Evolutionary conservation across 1,284 basidiomycete genomes (phyloP), one percentile per base, ranked within the genome.

Genomic region (Fomitopsis palustris): DNA sequence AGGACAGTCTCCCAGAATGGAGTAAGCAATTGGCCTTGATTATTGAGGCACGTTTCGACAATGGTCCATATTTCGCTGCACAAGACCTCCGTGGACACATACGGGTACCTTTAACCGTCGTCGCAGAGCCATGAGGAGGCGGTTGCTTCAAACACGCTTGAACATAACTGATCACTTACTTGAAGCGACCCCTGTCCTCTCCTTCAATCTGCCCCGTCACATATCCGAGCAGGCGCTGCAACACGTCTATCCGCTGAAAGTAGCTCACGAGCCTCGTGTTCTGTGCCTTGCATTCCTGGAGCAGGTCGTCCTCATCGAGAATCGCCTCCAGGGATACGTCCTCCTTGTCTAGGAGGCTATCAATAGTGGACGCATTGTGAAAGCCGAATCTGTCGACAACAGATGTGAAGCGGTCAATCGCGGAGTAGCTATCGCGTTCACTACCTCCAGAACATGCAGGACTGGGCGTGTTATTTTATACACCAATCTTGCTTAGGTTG

Each of bases 51-150:
- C 2, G 92, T 92, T 72, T 96, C 93, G 53, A 95, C 88, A 66
- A 99, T 92, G 21, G 90, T 92, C 90, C 95, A 97, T 73, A 97
- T 88, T 69, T 98, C 96, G 75, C 91, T 92, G 74, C 95, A 96
- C 37, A 99, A 83, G 31, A 99, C 95, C 74, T 99, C 97, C 17
- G 96, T 95, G 17, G 95, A 92, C 35, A 97, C 86, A 70, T 94
- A 93, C 0, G 96, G 95, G 73, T 96, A 98, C 75, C 95, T 96
- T 56, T 31, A 49, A 52, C 63, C 31, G 47, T 53, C 25, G 43
- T 45, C 53, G 39, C 12, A 5, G 56, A 56, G 38, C 39, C 33
- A 53, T 35, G 37, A 61, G 54, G 25, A 31, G 17, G 37, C n/a
- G 4, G 29, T 12, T 51, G 33, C 17, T 42, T 53, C 19, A 14